Percentiles rank a stretch among this genome's conserved stretches.
phyloP scores from a whole-genome alignment of 352 stramenopile species.

The Phytopythium ostracodes region DNA sequence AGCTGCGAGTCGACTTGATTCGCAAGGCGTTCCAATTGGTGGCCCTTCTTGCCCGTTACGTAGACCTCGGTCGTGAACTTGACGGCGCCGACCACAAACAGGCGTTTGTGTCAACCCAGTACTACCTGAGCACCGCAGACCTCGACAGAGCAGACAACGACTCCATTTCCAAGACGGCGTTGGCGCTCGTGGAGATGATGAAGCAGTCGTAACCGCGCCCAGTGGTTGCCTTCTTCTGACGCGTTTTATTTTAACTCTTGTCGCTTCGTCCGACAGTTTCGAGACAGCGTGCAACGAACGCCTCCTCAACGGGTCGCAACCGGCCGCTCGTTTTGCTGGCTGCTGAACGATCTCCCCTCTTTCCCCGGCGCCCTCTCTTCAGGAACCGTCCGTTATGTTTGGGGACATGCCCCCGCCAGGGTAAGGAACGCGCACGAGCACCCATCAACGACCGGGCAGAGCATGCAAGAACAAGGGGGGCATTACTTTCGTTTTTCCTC shows the following conservation, averaged over 20 bases:
- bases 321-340: not conserved
- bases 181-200: constrained; percentile 31
- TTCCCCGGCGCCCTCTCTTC: not conserved
- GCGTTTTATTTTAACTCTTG: not conserved
- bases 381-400: not conserved
- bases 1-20: constrained; percentile 31
- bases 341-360: not conserved
- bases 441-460: not conserved
- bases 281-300: not conserved
- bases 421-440: not conserved
- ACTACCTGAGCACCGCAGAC: constrained; percentile 32
- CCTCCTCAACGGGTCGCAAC: not conserved
- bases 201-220: constrained; percentile 6
- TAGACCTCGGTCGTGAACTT: constrained; percentile 56
- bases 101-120: constrained; percentile 52
- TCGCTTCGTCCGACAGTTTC: not conserved
- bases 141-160: constrained; percentile 36
- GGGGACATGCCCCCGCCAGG: not conserved
- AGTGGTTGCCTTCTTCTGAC: not conserved
- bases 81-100: constrained; percentile 47
- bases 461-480: not conserved
- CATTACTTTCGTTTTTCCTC: not conserved
- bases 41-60: constrained; percentile 54
- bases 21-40: constrained; percentile 58
- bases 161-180: constrained; percentile 45